phyloP scores from a whole-genome alignment of 192 early-diverging fungal genomes.

The Borealophlyctis nickersoniae region DNA sequence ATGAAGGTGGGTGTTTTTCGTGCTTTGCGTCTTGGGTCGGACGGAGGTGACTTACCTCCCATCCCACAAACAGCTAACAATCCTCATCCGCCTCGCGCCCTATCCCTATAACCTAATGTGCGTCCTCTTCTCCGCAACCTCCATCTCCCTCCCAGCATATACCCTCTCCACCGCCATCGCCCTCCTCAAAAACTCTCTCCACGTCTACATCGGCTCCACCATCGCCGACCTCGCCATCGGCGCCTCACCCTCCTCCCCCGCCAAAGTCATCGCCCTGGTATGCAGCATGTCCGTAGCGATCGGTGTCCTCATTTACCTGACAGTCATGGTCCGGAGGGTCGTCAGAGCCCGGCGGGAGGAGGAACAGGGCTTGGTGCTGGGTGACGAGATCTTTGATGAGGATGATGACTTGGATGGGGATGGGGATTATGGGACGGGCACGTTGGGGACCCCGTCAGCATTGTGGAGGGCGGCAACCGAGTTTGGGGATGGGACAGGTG shows the following conservation, averaged over 20 bases:
- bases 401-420: too few species aligned
- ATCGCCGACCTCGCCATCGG: conserved; percentile 24
- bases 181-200: conserved; percentile 22
- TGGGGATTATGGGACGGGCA: too few species aligned
- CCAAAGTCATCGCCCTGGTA: conserved; percentile 9
- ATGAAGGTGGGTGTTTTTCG: conserved; percentile 15
- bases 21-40: background rate
- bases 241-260: conserved; percentile 6
- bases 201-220: conserved; percentile 34
- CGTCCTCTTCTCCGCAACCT: conserved; percentile 30
- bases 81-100: conserved; percentile 67
- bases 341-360: too few species aligned
- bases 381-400: too few species aligned
- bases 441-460: too few species aligned
- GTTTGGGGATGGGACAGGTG: too few species aligned
- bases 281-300: conserved; percentile 16
- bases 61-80: conserved; percentile 60
- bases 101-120: conserved; percentile 66
- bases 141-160: conserved; percentile 12
- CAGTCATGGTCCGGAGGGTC: conserved; percentile 17
- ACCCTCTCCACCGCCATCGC: conserved; percentile 17
- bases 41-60: too few species aligned
- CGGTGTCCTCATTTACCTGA: conserved; percentile 21
- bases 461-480: too few species aligned
- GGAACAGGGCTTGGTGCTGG: too few species aligned